phyloP scores from a whole-genome alignment of 139 green algal genomes.

The Tetradesmus obliquus region DNA sequence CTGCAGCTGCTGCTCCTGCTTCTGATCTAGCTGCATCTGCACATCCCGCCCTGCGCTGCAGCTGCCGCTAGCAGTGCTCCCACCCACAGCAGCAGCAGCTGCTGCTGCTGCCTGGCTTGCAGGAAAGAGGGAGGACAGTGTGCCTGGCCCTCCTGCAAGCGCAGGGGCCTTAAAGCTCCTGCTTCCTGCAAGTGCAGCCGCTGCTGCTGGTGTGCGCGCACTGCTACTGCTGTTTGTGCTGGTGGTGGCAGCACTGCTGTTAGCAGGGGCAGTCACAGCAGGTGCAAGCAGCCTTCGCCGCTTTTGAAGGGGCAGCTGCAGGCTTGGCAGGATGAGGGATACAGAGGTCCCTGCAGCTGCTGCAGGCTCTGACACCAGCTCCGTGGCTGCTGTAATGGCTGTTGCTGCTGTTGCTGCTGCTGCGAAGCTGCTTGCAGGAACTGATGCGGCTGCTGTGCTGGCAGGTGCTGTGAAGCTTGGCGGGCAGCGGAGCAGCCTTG shows the following conservation, averaged over 20 bases:
- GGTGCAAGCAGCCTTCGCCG: not conserved
- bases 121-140: not conserved
- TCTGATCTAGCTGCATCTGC: not conserved
- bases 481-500: not conserved
- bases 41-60: not conserved
- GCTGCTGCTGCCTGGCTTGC: not conserved
- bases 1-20: slow-evolving; percentile 16
- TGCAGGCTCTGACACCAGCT: not conserved
- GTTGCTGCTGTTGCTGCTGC: not conserved
- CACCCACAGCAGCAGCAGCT: not conserved
- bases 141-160: not conserved
- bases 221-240: not conserved
- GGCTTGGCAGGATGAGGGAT: not conserved
- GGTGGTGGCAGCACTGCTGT: no score
- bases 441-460: not conserved
- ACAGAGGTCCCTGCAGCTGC: not conserved
- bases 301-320: not conserved
- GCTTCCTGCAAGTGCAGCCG: not conserved
- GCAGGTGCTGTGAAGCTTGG: not conserved
- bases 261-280: not conserved
- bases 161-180: not conserved
- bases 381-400: not conserved
- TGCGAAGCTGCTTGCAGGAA: not conserved
- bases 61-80: not conserved
- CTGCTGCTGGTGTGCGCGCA: not conserved